Base-by-base conservation (phyloP, 2,329 filamentous ascomycete genomes). In the Rugonectria rugulosa region DNA sequence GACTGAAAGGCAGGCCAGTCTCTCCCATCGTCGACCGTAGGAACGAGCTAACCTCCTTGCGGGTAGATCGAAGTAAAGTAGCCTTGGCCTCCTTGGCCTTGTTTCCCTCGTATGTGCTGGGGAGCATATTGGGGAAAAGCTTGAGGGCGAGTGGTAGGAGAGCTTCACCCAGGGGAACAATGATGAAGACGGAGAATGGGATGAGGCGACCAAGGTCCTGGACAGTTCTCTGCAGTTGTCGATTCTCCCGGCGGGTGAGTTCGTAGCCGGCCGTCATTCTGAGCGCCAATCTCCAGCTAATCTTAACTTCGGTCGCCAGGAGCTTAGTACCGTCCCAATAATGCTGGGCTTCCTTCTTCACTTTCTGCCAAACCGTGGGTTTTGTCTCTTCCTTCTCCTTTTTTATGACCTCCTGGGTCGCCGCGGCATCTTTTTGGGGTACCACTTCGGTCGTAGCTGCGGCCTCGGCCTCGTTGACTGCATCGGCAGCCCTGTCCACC, bases 281-380 rank as follows among this genome's bases (percentile, higher is more conserved):
- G 73, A 97, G 75, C 6, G 93, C 95, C 63, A 99, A 79, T 60
- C 89, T 89, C 59, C 90, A 91, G 74, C 94, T 98, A 73, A 99
- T 99, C 75, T 81, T 91, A 71, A 98, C 88, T 77, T 99, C 95
- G 2, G 92, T 90, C 19, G 89, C 93, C 64, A 99, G 81, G 68
- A 99, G 81, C 77, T 99, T 99, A 23, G 92, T 98, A 57, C 95
- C 95, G 76, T 99, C 95, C 94, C 95, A 98, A 79, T 99, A 99
- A 75, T 99, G 95, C 59, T 88, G 86, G 12, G 82, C 83, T 76
- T 99, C 95, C 74, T 96, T 93, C 83, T 97, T 99, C 70, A 99
- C 88, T 78, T 93, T 96, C 73, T 98, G 91, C 75, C 87, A 89
- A 2, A 98, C 44, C 0, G 93, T 97, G 75, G 97, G 77, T 72